Conservation (phyloP, 768 basidiomycete species). For the Termitomyces sp. region DNA sequence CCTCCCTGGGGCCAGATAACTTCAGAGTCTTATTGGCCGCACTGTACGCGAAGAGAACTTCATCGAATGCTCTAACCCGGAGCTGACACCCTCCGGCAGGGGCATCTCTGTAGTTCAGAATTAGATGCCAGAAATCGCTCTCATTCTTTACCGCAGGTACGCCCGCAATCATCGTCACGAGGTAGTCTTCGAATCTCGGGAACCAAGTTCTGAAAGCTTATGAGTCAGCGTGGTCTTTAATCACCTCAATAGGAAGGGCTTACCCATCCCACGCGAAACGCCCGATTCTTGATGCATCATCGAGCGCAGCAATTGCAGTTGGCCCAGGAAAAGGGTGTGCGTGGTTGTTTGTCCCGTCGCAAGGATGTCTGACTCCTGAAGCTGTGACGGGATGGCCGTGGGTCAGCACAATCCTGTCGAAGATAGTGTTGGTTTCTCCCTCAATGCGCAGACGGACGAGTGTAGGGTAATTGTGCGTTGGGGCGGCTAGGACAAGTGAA, state of each 20-base stretch:
- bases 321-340: conserved; percentile 33
- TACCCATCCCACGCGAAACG: conserved; percentile 41
- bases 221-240: not conserved
- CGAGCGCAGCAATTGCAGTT: conserved; percentile 41
- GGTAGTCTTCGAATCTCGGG: not conserved
- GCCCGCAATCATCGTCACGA: not conserved
- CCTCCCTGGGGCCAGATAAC: conserved; percentile 1
- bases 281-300: conserved; percentile 31
- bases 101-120: conserved; percentile 1
- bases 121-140: conserved; percentile 4
- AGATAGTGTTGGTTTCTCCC: conserved; percentile 34
- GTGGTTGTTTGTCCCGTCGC: conserved; percentile 41
- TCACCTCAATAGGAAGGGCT: not conserved
- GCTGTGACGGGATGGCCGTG: conserved; percentile 36
- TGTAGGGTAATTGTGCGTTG: not conserved
- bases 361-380: conserved; percentile 37
- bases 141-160: not conserved
- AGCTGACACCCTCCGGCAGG: conserved; percentile 9
- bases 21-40: not conserved
- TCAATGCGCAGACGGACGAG: conserved; percentile 37
- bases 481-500: not conserved
- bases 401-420: conserved; percentile 36
- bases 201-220: conserved; percentile 3
- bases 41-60: conserved; percentile 6
- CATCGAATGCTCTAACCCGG: not conserved